Percentiles rank a stretch among this genome's conserved stretches.
Evolutionary conservation across 106 monocot genomes (phyloP).

Genomic region (Ottelia alismoides): DNA sequence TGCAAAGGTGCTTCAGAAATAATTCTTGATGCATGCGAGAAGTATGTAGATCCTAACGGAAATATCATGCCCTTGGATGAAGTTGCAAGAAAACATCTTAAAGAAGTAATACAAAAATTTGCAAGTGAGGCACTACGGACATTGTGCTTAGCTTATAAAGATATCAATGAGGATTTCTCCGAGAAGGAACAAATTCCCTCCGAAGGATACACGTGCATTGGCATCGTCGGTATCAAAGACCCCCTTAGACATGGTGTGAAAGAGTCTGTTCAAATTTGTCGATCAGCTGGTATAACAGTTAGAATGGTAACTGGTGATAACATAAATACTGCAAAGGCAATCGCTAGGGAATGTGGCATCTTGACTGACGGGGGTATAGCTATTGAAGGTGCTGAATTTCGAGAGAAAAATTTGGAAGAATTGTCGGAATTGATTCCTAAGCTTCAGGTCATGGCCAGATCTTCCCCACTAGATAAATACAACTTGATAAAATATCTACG

Average conservation of each 20-base stretch:
- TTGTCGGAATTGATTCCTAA: conserved; percentile 46
- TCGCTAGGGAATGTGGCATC: conserved; percentile 72
- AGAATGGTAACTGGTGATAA: conserved; percentile 82
- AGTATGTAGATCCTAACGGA: conserved; percentile 29
- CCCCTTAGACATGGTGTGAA: conserved; percentile 67
- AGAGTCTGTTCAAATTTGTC: conserved; percentile 62
- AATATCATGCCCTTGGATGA: conserved; percentile 40
- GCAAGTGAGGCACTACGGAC: conserved; percentile 70
- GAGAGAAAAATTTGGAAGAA: conserved; percentile 40
- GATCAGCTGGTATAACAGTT: conserved; percentile 56
- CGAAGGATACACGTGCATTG: conserved; percentile 49
- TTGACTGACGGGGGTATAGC: conserved; percentile 49
- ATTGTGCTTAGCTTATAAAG: conserved; percentile 52
- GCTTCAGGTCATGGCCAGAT: conserved; percentile 74
- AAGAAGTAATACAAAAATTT: conserved; percentile 36
- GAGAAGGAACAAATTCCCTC: conserved; percentile 29
- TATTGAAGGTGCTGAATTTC: conserved; percentile 72
- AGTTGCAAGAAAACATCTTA: conserved; percentile 17
- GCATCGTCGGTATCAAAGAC: conserved; percentile 71
- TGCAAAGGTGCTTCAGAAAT: conserved; percentile 67
- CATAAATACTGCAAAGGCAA: conserved; percentile 67
- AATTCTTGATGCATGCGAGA: conserved; percentile 39
- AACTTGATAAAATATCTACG: conserved; percentile 56
- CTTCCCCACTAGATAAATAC: conserved; percentile 66
- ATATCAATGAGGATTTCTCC: conserved; percentile 29